A percentile compares a stretch with the other conserved stretches of the same genome.
phyloP scores from a whole-genome alignment of 2,329 filamentous ascomycete genomes.

The Fusarium secorum region DNA sequence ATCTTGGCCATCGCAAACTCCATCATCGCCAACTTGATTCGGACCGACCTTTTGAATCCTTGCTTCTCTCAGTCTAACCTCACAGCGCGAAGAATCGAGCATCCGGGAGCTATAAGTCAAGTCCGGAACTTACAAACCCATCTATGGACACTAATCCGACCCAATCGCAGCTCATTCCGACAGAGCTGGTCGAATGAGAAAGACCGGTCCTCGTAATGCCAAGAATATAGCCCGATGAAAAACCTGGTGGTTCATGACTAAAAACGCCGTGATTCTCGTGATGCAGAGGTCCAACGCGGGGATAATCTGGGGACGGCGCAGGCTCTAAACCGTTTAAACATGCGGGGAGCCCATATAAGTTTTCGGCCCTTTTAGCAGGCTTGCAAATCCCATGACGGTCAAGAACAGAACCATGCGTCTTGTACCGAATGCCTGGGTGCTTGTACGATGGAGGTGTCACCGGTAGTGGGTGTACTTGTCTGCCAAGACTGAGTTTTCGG shows the following conservation, averaged over 20 bases:
- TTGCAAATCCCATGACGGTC: slow-evolving; percentile 20
- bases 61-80: slow-evolving; percentile 3
- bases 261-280: not conserved
- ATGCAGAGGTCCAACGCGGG: slow-evolving; percentile 10
- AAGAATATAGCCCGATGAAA: not conserved
- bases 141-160: not conserved
- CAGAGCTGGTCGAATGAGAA: not conserved
- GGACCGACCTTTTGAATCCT: slow-evolving; percentile 14
- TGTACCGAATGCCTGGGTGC: not conserved
- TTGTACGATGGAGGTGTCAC: not conserved
- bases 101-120: not conserved
- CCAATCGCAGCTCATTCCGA: slow-evolving; percentile 5
- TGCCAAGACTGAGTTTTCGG: not conserved
- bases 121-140: not conserved
- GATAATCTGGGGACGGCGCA: slow-evolving; percentile 31
- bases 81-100: not conserved
- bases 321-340: slow-evolving; percentile 25
- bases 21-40: slow-evolving; percentile 13
- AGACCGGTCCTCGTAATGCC: not conserved
- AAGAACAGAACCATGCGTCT: not conserved
- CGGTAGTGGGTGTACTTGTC: slow-evolving; percentile 4
- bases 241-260: not conserved
- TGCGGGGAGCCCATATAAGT: slow-evolving; percentile 20
- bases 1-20: not conserved
- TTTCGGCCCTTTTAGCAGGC: slow-evolving; percentile 28